These are phyloP conservation scores for Piromyces sp. DNA, from an alignment of 192 early-diverging fungal species.

Conservation along the genomic window DNA sequence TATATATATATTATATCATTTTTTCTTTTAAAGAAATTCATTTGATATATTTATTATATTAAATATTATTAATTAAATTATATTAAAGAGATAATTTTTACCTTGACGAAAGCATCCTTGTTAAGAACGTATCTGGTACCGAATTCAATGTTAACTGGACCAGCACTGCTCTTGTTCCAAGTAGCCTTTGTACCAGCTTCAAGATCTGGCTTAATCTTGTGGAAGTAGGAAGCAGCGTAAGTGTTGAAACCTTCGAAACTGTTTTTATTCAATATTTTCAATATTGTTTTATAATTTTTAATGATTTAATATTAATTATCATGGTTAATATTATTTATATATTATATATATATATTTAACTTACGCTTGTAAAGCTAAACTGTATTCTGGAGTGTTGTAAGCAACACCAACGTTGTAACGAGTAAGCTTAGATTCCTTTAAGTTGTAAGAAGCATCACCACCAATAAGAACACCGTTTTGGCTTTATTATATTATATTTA, in stretches of 20 bases:
- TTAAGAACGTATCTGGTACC: background rate
- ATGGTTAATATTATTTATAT: too few species aligned
- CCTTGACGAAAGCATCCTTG: background rate
- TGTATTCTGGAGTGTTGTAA: constrained; percentile 74
- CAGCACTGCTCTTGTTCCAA: constrained; percentile 64
- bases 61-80: background rate
- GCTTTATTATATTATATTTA: too few species aligned
- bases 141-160: background rate
- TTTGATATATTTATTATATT: background rate
- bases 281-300: too few species aligned
- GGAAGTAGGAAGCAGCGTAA: constrained; percentile 91
- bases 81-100: background rate
- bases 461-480: constrained; percentile 78
- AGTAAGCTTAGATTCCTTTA: constrained; percentile 67
- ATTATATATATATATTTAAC: background rate
- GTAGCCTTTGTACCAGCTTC: constrained; percentile 90
- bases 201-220: constrained; percentile 75
- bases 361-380: constrained; percentile 70
- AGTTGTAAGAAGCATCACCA: constrained; percentile 87
- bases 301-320: background rate
- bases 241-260: constrained; percentile 70
- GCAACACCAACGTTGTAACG: constrained; percentile 80
- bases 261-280: too few species aligned
- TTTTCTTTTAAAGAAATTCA: too few species aligned
- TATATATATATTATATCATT: too few species aligned